Evolutionary conservation across 2,329 filamentous ascomycete genomes (phyloP), one percentile per base, ranked within the genome.

Genomic region (Zymoseptoria pseudotritici): DNA sequence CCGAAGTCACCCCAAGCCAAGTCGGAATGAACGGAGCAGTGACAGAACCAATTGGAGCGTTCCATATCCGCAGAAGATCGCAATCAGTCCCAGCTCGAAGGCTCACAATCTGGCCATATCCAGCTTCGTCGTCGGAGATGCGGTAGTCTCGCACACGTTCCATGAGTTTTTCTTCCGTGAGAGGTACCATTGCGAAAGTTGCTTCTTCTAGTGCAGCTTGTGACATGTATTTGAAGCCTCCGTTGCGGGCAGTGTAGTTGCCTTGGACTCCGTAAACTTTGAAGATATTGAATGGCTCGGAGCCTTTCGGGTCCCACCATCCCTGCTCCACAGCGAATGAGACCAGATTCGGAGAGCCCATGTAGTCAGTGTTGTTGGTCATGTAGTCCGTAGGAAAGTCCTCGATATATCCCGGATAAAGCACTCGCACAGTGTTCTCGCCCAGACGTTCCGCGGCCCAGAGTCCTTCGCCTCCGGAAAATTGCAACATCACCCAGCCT

Each of bases 131-230:
- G 50, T 74, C 71, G 17, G 70, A 66, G 24, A 74, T 74, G 9
- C 72, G 66, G 46, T 67, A 71, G 57, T 74, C 72, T 22, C 72
- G 71, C 6, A 74, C 72, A 7, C 72, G 69, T 22, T 75, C 73
- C 64, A 78, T 78, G 2, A 82, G 70, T 60, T 82, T 78, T 19
- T 70, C 69, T 60, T 83, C 80, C 0, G 78, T 79, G n/a, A 82
- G 68, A 0, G 81, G 79, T 1, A 73, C 74, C 69, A 79, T 80
- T 17, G 75, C 71, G 0, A 67, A 66, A 0, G 72, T 74, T 0
- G 71, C 72, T n/a, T 73, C 65, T 55, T 73, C 72, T 1, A 74
- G 68, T 0, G 71, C 70, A 8, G 69, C 71, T 61, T 73, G 72
- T 1, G 71, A 73, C 71, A 74, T 73, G 62, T 73, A 74, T 56